Conservation (phyloP, 2,329 filamentous ascomycete genomes). For the Xylaria sp. region DNA sequence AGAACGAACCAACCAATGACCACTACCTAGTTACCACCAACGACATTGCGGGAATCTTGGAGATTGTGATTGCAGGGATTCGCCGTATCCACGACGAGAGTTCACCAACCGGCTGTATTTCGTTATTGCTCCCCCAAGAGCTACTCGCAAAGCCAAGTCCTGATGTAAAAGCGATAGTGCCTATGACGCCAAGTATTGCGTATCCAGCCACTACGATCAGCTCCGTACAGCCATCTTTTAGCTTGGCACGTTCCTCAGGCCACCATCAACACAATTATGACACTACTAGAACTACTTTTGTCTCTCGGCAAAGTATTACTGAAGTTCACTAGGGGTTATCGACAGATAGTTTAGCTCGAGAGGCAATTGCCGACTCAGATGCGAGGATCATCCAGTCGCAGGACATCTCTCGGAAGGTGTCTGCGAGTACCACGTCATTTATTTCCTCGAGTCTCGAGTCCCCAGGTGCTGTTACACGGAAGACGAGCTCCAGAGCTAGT, state of each 20-base stretch:
- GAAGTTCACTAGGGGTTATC: slow-evolving; percentile 35
- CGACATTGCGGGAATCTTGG: slow-evolving; percentile 36
- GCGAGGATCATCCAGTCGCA: slow-evolving; percentile 1
- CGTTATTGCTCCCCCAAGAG: slow-evolving; percentile 27
- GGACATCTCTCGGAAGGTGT: slow-evolving; percentile 6
- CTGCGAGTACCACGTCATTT: slow-evolving; percentile 7
- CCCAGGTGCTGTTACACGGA: slow-evolving; percentile 3
- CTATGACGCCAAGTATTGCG: slow-evolving; percentile 24
- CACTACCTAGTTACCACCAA: slow-evolving; percentile 33
- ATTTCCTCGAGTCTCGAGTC: slow-evolving; percentile 20
- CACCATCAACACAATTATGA: background rate
- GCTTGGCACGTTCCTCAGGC: slow-evolving; percentile 9
- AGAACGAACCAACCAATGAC: slow-evolving; percentile 5
- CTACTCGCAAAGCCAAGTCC: slow-evolving; percentile 24
- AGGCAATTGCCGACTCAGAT: background rate
- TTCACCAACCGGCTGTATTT: slow-evolving; percentile 18
- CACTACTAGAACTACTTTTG: slow-evolving; percentile 28
- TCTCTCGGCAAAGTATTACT: slow-evolving; percentile 39
- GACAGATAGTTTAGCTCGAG: slow-evolving; percentile 9
- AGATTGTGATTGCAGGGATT: slow-evolving; percentile 35
- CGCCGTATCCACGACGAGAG: slow-evolving; percentile 21
- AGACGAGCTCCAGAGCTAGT: slow-evolving; percentile 10
- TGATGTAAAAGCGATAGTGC: slow-evolving; percentile 26
- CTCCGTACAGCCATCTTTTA: slow-evolving; percentile 33
- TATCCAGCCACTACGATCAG: slow-evolving; percentile 37